Evolutionary conservation across 2,329 filamentous ascomycete species (phyloP).

Genomic region (Xylaria polymorpha): DNA sequence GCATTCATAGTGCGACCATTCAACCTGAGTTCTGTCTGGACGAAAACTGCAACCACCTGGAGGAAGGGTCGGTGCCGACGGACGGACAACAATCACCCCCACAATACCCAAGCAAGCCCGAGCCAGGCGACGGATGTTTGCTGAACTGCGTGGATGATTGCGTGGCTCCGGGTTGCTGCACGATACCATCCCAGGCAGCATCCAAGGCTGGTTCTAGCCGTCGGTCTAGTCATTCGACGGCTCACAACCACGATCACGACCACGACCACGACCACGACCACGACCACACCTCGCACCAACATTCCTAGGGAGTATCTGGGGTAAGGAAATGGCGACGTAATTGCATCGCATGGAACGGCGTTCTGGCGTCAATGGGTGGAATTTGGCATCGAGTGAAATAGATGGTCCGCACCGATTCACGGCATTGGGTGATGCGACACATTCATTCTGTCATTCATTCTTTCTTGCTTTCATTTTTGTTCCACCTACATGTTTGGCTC

Average conservation of each 20-base stretch:
- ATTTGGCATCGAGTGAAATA: slow-evolving; percentile 10
- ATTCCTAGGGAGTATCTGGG: slow-evolving; percentile 30
- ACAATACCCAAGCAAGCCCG: slow-evolving; percentile 27
- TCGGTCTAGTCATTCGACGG: slow-evolving; percentile 50
- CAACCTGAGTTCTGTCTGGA: slow-evolving; percentile 87
- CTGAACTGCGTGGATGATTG: slow-evolving; percentile 65
- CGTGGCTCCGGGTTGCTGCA: slow-evolving; percentile 59
- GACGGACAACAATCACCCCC: slow-evolving; percentile 45
- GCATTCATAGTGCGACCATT: slow-evolving; percentile 96
- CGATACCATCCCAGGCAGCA: slow-evolving; percentile 41
- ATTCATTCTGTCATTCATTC: neutral
- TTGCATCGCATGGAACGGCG: slow-evolving; percentile 29
- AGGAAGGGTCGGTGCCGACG: slow-evolving; percentile 45
- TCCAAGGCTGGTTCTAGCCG: slow-evolving; percentile 51
- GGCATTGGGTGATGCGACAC: slow-evolving; percentile 11
- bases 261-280: slow-evolving; percentile 37
- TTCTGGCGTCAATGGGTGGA: slow-evolving; percentile 14
- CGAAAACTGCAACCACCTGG: slow-evolving; percentile 55
- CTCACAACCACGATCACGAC: slow-evolving; percentile 51
- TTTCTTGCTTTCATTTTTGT: slow-evolving; percentile 7
- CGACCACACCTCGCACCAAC: slow-evolving; percentile 38
- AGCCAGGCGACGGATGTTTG: slow-evolving; percentile 56
- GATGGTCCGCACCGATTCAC: slow-evolving; percentile 20
- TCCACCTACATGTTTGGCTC: slow-evolving; percentile 7
- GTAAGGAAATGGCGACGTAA: slow-evolving; percentile 24